Conservation (phyloP, 108 stramenopile species). For the Nitzschia palea region DNA sequence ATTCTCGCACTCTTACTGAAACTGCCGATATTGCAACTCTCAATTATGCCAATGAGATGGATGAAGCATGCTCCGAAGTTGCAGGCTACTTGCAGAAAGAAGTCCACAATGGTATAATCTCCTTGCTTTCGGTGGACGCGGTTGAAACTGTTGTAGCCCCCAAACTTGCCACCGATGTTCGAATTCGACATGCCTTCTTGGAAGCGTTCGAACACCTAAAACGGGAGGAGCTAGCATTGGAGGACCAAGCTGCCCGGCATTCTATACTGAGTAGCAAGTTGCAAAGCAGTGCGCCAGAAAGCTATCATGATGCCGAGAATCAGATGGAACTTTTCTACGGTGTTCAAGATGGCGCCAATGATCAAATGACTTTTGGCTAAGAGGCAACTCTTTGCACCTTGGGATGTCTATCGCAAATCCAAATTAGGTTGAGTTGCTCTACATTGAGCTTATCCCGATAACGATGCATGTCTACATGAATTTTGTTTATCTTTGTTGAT, state of each 20-base stretch:
- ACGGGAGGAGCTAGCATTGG: not conserved
- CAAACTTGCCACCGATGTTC: not conserved
- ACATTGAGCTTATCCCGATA: too few relatives aligned
- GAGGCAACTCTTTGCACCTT: too few relatives aligned
- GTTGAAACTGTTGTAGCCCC: constrained; percentile 21
- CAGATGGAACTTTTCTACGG: constrained; percentile 1
- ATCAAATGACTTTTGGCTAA: too few relatives aligned
- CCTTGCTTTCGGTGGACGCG: constrained; percentile 14
- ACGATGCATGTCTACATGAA: not conserved
- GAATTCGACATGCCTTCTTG: not conserved
- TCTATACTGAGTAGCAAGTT: not conserved
- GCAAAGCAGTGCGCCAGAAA: too few relatives aligned
- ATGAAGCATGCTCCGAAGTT: constrained; percentile 16
- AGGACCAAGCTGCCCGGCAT: not conserved
- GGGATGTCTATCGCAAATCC: too few relatives aligned
- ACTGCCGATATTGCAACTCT: constrained; percentile 8
- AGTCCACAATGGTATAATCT: not conserved
- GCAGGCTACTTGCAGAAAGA: constrained; percentile 5
- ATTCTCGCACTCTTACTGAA: constrained; percentile 8
- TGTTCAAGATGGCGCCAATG: not conserved
- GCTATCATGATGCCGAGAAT: not conserved
- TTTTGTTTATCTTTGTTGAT: not conserved
- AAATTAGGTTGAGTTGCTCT: too few relatives aligned
- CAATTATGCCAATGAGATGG: constrained; percentile 20
- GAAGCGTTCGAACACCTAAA: not conserved